Evolutionary conservation across 768 basidiomycete species (phyloP).

Genomic region (Fistulinella prunicolor): DNA sequence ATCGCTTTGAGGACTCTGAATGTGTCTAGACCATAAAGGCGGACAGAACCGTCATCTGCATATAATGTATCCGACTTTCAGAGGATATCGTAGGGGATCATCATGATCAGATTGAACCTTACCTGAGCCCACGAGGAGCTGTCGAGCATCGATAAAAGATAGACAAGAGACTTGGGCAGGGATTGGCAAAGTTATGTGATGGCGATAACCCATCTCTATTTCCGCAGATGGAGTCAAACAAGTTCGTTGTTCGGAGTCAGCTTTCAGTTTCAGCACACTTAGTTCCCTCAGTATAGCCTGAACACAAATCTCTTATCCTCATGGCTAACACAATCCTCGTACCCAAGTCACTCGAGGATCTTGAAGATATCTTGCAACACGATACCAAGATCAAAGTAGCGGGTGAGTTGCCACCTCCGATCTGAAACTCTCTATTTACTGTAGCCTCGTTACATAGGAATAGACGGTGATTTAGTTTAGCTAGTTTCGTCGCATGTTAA

Average conservation of each 20-base stretch:
- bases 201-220: slow-evolving; percentile 12
- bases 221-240: not conserved
- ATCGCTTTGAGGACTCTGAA: slow-evolving; percentile 63
- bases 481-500: not conserved
- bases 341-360: slow-evolving; percentile 55
- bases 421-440: slow-evolving; percentile 1
- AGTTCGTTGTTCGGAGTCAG: no score
- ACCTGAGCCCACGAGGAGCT: slow-evolving; percentile 66
- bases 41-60: slow-evolving; percentile 65
- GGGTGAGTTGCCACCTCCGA: slow-evolving; percentile 46
- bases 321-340: slow-evolving; percentile 29
- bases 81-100: not conserved
- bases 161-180: slow-evolving; percentile 56
- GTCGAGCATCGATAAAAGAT: slow-evolving; percentile 44
- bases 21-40: slow-evolving; percentile 60
- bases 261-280: not conserved
- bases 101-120: slow-evolving; percentile 10
- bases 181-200: slow-evolving; percentile 32
- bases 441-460: slow-evolving; percentile 37
- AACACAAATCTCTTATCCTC: not conserved
- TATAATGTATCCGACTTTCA: slow-evolving; percentile 2
- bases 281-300: not conserved
- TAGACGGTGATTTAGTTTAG: slow-evolving; percentile 57
- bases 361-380: slow-evolving; percentile 48
- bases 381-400: slow-evolving; percentile 93